phyloP scores from a whole-genome alignment of 176 grass and related monocot species.

The Lolium perenne region DNA sequence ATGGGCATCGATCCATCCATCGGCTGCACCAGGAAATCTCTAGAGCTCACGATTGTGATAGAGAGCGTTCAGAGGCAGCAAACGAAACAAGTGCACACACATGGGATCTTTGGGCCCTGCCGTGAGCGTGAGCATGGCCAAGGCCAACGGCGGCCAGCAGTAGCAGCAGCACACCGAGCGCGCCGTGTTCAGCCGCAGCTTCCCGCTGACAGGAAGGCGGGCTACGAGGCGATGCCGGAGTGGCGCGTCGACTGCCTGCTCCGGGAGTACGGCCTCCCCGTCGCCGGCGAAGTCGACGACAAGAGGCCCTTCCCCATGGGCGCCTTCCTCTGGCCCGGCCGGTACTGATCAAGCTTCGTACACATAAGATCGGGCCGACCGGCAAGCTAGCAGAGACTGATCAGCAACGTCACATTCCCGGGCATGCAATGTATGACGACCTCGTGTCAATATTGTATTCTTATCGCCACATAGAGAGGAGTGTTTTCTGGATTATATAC shows the following conservation, averaged over 20 bases:
- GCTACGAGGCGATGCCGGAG: constrained; percentile 91
- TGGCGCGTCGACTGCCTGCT: constrained; percentile 77
- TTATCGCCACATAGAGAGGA: neutral
- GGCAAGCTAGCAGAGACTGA: neutral
- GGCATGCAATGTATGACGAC: neutral
- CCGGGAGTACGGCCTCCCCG: constrained; percentile 73
- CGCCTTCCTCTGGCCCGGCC: constrained; percentile 72
- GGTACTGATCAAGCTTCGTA: constrained; percentile 35
- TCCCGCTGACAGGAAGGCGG: constrained; percentile 69
- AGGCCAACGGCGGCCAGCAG: constrained; percentile 12
- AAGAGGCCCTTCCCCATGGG: constrained; percentile 82
- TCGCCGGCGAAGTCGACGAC: constrained; percentile 51
- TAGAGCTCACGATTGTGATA: no score
- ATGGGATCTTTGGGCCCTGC: constrained; percentile 54
- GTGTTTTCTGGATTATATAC: neutral
- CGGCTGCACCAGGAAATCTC: neutral
- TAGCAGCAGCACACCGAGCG: neutral
- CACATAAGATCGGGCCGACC: neutral
- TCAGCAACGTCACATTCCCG: neutral
- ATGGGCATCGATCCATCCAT: neutral
- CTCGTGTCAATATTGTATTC: neutral
- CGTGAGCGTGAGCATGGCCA: constrained; percentile 35
- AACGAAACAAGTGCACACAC: neutral
- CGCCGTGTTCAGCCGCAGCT: constrained; percentile 39
- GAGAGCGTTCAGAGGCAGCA: neutral